Percentiles rank a stretch among this genome's conserved stretches.
Evolutionary conservation across 2,329 filamentous ascomycete species (phyloP).

Genomic region (Diplodia sapinea): DNA sequence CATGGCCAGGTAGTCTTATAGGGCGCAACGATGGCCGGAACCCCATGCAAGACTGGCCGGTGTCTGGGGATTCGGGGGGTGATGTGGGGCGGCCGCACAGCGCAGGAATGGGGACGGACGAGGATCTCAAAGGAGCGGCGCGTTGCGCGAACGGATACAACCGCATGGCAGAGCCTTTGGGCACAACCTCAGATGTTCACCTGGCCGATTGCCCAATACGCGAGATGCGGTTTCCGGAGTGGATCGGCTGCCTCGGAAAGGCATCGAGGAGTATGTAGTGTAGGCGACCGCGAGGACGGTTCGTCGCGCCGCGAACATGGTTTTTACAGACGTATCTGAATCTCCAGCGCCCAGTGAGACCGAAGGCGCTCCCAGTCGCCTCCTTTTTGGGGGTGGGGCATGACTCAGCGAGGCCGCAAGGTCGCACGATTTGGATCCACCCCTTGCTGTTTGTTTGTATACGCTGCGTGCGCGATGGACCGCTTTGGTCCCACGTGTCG

Average conservation of each 20-base stretch:
- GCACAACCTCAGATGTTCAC: not conserved
- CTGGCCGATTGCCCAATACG: not conserved
- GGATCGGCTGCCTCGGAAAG: not conserved
- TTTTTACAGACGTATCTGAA: not conserved
- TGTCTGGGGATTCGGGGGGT: conserved; percentile 15
- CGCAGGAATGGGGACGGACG: conserved; percentile 12
- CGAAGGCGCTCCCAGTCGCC: not conserved
- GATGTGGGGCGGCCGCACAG: conserved; percentile 23
- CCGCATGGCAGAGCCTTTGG: not conserved
- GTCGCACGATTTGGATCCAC: not conserved
- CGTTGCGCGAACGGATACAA: conserved; percentile 16
- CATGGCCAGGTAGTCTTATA: not conserved
- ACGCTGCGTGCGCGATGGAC: not conserved
- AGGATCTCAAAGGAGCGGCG: conserved; percentile 17
- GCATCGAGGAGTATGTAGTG: too few relatives aligned
- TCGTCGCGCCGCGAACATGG: not conserved
- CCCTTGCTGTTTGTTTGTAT: conserved; percentile 2
- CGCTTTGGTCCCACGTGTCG: not conserved
- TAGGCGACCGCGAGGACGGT: not conserved
- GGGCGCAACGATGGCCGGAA: conserved; percentile 4
- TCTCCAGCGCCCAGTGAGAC: too few relatives aligned
- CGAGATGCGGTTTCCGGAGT: not conserved
- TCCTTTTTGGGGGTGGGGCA: conserved; percentile 20
- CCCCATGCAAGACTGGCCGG: conserved; percentile 13
- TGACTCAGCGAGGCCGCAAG: conserved; percentile 7